Base-by-base conservation (phyloP, 441 rosid genomes). In the Flueggea neowawraea region DNA sequence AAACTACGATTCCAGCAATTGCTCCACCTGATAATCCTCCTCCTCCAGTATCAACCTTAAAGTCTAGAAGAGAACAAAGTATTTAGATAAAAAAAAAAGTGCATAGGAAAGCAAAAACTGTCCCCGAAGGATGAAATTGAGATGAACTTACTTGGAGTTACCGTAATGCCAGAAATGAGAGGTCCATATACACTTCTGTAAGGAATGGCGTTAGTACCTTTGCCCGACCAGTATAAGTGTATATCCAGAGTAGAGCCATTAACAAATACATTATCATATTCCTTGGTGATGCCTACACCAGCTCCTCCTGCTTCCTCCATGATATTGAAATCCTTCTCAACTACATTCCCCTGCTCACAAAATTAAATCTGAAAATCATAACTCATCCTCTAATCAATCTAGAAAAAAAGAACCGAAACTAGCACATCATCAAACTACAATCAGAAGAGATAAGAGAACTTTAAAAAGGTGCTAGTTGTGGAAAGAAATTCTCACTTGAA, bases 101-200 rank as follows among this genome's bases (percentile, higher is more conserved):
- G 33, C 28, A 33, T 41, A 54, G 8, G 50, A 36, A 15, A 32
- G 14, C 14, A 48, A 58, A 16, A 16, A 53, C 33, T 61, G 12
- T 53, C 0, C 58, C 28, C 51, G 61, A 61, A 33, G 55, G 12
- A 16, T 16, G 31, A 17, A 50, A 16, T 14, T 32, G 33, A 54
- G 12, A 59, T 33, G 5, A 50, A 69, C 91, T 67, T 78, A 94
- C 99, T 80, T 12, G 96, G 90, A 50, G 86, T 85, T 62, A 95
- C 78, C 1, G 87, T 58, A 58, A 95, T 85, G 55, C 86, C 99
- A 10, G 96, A 89, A 67, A 95, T 84, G 52, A 95, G 91, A 62
- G 99, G 97, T 31, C 97, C 99, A 41, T 91, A 82, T 49, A 82
- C 89, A 48, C 96, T 93, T 65, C 90, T 60, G 0, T 54, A 55